Evolutionary conservation across 192 early-diverging fungal genomes (phyloP), one percentile per base, ranked within the genome.

Genomic region (Coemansia sp.): DNA sequence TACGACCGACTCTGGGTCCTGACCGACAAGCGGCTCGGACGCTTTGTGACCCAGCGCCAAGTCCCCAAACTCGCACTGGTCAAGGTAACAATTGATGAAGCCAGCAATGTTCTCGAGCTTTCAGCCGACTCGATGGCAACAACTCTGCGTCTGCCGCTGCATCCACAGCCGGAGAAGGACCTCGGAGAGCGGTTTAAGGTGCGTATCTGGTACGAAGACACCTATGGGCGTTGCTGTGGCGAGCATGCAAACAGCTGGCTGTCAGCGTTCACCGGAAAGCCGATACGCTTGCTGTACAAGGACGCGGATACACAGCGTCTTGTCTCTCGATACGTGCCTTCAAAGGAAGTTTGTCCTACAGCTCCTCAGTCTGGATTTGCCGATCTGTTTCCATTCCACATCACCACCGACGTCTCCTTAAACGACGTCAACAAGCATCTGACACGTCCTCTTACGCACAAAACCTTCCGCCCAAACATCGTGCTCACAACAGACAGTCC

Each of bases 391-490:
- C 93, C 93, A 6, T 85, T 95, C 70, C 83, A 94, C 46, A 61
- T 91, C 55, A 66, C 86, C 45, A 83, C 85, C 5, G 63, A 85
- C 37, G 74, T 81, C 39, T 91, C 90, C 10, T 62, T 94, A 20
- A 38, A 45, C 10, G 87, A 91, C 50, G 75, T 93, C 55, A 90
- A 93, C 79, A 54, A 50, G n/a, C 75, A 78, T 4, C 68, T 92
- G 56, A 71, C 79, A 8, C 68, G 67, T 5, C 77, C 84, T 17
- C 61, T 92, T 41, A 64, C 68, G 6, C 68, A 76, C 7, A 63
- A 68, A 20, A 87, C 89, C 68, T 95, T 95, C 81, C 85, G 93
- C 8, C 90, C 93, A 49, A 95, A 95, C 77, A 85, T 95, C 37
- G 77, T 91, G 14, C 63, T 92, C 58, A 55, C 74, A 12, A 76